Conservation (phyloP, 768 basidiomycete species). For the Russula sp. region DNA sequence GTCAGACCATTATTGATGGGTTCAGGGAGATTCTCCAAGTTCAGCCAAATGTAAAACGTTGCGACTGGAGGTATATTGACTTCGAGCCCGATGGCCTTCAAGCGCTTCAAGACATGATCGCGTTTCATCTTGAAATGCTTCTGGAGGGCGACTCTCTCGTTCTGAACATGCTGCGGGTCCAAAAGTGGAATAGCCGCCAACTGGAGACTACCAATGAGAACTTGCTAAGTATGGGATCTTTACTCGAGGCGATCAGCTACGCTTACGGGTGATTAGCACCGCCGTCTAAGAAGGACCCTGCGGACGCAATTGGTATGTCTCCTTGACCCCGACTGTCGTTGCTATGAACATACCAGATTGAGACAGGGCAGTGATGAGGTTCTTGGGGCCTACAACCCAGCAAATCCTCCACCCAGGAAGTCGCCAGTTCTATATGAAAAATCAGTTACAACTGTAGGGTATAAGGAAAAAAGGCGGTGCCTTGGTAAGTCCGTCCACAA, state of each 20-base stretch:
- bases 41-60: slow-evolving; percentile 95
- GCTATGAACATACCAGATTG: slow-evolving; percentile 54
- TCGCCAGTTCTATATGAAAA: slow-evolving; percentile 70
- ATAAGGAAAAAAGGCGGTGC: slow-evolving; percentile 30
- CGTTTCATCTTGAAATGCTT: slow-evolving; percentile 88
- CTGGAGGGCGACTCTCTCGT: slow-evolving; percentile 82
- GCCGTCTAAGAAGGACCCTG: slow-evolving; percentile 86
- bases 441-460: slow-evolving; percentile 19
- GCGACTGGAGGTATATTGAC: slow-evolving; percentile 68
- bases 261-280: slow-evolving; percentile 89
- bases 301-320: neutral
- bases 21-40: slow-evolving; percentile 66
- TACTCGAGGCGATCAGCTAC: neutral
- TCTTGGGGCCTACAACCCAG: slow-evolving; percentile 90
- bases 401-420: slow-evolving; percentile 93
- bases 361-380: slow-evolving; percentile 81
- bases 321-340: neutral
- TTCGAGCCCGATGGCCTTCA: slow-evolving; percentile 68
- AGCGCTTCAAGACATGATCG: slow-evolving; percentile 79
- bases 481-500: slow-evolving; percentile 92
- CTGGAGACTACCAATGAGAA: slow-evolving; percentile 52
- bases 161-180: slow-evolving; percentile 55
- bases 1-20: slow-evolving; percentile 90
- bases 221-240: neutral
- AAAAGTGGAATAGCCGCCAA: slow-evolving; percentile 82